Percentiles rank a stretch among this genome's conserved stretches.
Evolutionary conservation across 805 yeast species (phyloP).

Genomic region (Candida ipomoeae): DNA sequence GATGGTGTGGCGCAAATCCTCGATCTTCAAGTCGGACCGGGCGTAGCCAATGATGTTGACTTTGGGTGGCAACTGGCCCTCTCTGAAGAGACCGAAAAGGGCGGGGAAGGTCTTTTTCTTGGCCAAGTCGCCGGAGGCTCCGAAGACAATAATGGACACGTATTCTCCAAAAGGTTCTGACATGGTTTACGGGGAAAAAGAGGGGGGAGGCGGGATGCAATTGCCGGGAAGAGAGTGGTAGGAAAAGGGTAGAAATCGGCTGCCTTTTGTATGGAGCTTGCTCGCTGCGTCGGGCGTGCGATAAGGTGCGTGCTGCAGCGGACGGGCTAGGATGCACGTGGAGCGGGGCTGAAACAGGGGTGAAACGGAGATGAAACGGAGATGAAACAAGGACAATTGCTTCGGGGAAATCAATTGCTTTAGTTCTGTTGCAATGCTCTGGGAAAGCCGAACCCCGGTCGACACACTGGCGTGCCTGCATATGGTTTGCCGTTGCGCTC

Average conservation of each 20-base stretch:
- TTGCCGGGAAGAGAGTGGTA: slow-evolving; percentile 1
- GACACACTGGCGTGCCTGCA: too few species aligned
- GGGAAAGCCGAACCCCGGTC: too few species aligned
- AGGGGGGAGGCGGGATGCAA: background rate
- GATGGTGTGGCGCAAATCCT: slow-evolving; percentile 66
- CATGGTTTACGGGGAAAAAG: slow-evolving; percentile 14
- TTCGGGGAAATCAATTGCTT: too few species aligned
- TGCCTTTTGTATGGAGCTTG: background rate
- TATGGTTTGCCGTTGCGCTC: too few species aligned
- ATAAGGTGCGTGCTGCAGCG: background rate
- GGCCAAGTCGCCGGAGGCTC: slow-evolving; percentile 94
- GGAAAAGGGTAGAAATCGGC: background rate
- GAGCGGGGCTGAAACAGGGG: background rate
- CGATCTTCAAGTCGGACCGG: slow-evolving; percentile 65
- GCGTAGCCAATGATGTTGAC: slow-evolving; percentile 89
- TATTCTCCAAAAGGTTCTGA: slow-evolving; percentile 53
- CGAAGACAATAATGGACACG: slow-evolving; percentile 77
- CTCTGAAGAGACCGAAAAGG: slow-evolving; percentile 57
- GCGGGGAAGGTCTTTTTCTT: slow-evolving; percentile 94
- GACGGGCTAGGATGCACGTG: background rate
- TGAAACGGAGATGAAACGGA: background rate
- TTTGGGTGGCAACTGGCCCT: slow-evolving; percentile 69
- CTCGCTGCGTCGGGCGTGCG: background rate
- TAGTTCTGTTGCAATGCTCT: too few species aligned
- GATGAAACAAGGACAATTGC: too few species aligned